Evolutionary conservation across 106 monocot species (phyloP), one percentile per base, ranked within the genome.

Genomic region (Amphibolis antarctica): DNA sequence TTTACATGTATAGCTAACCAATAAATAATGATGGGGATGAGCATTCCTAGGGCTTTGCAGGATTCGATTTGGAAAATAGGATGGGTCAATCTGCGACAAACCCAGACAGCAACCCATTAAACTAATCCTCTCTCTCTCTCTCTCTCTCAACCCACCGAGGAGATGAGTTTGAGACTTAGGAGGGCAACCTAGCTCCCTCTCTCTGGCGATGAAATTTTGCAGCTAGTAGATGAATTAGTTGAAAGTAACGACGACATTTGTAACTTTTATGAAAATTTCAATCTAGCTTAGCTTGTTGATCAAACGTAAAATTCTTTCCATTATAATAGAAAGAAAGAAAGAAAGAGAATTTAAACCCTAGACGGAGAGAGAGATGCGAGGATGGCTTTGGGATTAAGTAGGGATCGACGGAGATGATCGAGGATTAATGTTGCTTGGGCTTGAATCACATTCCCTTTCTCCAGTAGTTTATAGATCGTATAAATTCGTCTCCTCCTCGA

Each of bases 21-120:
- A 51, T 63, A 55, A 59, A 49, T 47, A 50, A 23, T 66, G 48
- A 62, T 63, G 64, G 30, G 19, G 44, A 69, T 62, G 60, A 67
- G 77, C 59, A 71, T 74, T 82, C 74, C 77, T 61, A 74, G 60
- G 74, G 53, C 69, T 74, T 55, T 49, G 77, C 48, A 70, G 81
- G 77, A 82, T 77, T 78, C 81, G 64, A 69, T 77, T 73, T 70
- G 74, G 77, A 82, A 82, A 82, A 74, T 63, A 51, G 65, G 74
- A 74, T 49, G 69, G 64, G 65, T 74, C 59, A 44, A 74, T 69
- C 30, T 46, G 68, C 45, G 77, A 81, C 81, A 76, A 76, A 67
- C 44, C 29, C 59, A 26, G 75, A 76, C 65, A 77, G 60, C 49
- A 69, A 31, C 78, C 60, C 54, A 48, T 46, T 63, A 63, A 63